Conservation (phyloP, 306 rosid genomes). For the Sesbania bispinosa region DNA sequence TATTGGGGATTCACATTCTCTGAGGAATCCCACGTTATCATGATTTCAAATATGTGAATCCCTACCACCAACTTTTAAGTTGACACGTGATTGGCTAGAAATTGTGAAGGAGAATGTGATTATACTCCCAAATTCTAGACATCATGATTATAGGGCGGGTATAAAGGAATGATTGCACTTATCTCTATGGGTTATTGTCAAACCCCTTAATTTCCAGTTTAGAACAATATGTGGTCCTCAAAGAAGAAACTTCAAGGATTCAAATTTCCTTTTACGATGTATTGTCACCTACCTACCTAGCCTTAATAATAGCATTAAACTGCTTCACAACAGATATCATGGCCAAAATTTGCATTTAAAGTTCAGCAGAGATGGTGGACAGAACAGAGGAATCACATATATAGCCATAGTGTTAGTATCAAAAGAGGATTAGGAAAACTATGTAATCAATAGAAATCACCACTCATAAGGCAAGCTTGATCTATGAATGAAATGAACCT, state of each 20-base stretch:
- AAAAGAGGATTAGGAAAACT: not conserved
- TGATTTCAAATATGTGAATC: not conserved
- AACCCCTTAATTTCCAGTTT: conserved; percentile 21
- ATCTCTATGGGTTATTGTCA: conserved; percentile 22
- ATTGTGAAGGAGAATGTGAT: conserved; percentile 26
- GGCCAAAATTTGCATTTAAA: conserved; percentile 20
- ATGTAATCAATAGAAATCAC: not conserved
- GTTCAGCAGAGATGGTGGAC: not conserved
- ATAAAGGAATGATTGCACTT: conserved; percentile 33
- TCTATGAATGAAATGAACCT: not conserved
- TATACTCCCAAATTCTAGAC: conserved; percentile 8
- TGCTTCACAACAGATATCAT: conserved; percentile 25
- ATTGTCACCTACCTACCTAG: conserved; percentile 15
- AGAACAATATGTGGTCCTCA: conserved; percentile 37
- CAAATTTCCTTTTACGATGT: conserved; percentile 28
- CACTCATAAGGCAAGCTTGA: not conserved
- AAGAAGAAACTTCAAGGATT: conserved; percentile 23
- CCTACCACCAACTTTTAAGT: not conserved
- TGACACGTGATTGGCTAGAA: not conserved
- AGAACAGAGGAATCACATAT: not conserved
- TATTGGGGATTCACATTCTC: not conserved
- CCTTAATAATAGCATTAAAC: conserved; percentile 9
- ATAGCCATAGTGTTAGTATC: not conserved
- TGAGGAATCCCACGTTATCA: not conserved
- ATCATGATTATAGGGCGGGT: conserved; percentile 17